A percentile compares a stretch with the other conserved stretches of the same genome.
Evolutionary conservation across 164 flowering plant species (phyloP).

Genomic region (Tetrastigma voinierianum): DNA sequence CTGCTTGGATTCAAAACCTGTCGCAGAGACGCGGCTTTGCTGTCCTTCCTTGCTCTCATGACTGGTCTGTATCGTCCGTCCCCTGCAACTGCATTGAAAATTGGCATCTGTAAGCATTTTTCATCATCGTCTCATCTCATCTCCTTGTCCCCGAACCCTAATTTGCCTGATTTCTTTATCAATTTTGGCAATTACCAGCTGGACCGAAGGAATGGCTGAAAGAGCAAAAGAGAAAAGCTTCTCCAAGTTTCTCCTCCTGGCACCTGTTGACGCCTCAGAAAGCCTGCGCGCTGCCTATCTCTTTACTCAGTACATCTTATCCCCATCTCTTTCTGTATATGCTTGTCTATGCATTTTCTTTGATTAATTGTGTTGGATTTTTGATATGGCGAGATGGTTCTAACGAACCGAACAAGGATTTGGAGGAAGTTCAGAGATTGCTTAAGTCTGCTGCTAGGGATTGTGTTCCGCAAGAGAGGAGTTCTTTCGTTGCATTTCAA

Average conservation of each 20-base stretch:
- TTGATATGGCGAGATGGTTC: conserved; percentile 27
- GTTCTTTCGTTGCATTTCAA: conserved; percentile 76
- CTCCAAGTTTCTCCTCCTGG: conserved; percentile 68
- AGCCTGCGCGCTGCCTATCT: conserved; percentile 56
- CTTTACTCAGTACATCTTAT: conserved; percentile 39
- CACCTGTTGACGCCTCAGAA: conserved; percentile 81
- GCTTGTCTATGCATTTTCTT: not conserved
- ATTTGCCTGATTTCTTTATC: conserved; percentile 15
- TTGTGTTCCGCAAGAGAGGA: conserved; percentile 66
- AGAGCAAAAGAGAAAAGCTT: conserved; percentile 87
- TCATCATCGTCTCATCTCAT: not conserved
- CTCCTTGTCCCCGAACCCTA: conserved; percentile 17
- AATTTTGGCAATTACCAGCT: conserved; percentile 38
- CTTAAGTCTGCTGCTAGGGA: conserved; percentile 77
- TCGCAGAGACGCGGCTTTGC: conserved; percentile 28
- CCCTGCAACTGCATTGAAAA: conserved; percentile 46
- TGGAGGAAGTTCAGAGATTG: conserved; percentile 57
- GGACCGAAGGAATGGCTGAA: conserved; percentile 94
- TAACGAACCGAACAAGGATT: conserved; percentile 28
- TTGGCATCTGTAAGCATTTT: conserved; percentile 57
- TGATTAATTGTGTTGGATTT: conserved; percentile 9
- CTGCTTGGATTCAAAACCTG: not conserved
- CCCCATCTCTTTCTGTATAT: conserved; percentile 1
- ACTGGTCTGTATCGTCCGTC: conserved; percentile 27
- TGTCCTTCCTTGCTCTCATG: conserved; percentile 34